Evolutionary conservation across 768 basidiomycete species (phyloP).

Genomic region (Leccinum incarnatum): DNA sequence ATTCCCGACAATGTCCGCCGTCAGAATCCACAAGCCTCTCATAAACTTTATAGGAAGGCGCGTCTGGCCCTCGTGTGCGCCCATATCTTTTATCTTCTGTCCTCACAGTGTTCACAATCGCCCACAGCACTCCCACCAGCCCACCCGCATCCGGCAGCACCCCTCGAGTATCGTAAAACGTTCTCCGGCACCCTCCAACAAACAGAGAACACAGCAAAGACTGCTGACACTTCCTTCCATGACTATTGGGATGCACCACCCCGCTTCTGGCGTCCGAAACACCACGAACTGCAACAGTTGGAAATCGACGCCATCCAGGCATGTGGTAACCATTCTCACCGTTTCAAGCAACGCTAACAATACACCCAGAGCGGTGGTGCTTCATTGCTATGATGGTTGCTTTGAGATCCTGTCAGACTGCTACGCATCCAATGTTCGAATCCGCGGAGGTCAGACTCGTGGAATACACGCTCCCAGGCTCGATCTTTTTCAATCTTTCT

Average conservation of each 20-base stretch:
- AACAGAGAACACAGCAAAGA: constrained; percentile 14
- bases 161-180: constrained; percentile 52
- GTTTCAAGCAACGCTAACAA: neutral
- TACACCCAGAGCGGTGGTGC: constrained; percentile 60
- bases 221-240: constrained; percentile 26
- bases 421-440: neutral
- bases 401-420: neutral
- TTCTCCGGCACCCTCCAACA: constrained; percentile 47
- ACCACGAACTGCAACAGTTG: constrained; percentile 45
- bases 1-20: constrained; percentile 32
- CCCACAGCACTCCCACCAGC: constrained; percentile 37
- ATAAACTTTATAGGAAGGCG: constrained; percentile 66
- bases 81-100: neutral
- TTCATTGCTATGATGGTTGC: constrained; percentile 38
- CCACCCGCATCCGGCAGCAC: constrained; percentile 65
- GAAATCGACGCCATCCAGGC: constrained; percentile 73
- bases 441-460: neutral
- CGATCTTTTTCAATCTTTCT: constrained; percentile 61
- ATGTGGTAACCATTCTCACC: constrained; percentile 17
- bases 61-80: constrained; percentile 45
- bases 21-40: constrained; percentile 51
- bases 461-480: constrained; percentile 15
- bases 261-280: constrained; percentile 52
- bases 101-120: constrained; percentile 11
- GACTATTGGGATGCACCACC: constrained; percentile 71